Evolutionary conservation across 495 filamentous ascomycete species (phyloP), one percentile per base, ranked within the genome.

Genomic region (Wilcoxina mikolae): DNA sequence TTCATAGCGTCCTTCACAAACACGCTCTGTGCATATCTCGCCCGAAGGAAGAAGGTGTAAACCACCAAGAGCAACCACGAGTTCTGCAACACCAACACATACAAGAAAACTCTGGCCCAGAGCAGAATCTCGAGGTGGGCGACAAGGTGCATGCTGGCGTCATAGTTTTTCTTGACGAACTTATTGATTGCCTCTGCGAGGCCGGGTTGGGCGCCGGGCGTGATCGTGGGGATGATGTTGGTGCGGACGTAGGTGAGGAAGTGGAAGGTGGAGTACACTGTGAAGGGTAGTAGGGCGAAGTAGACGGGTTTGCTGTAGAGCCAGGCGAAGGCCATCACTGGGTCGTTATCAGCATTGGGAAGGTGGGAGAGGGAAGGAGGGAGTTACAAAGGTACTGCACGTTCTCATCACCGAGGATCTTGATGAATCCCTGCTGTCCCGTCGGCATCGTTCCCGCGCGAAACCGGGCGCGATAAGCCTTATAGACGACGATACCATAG

Each of bases 401-500:
- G 71, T 98, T 98, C 76, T 96, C 91, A 68, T 98, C 91, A 17
- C 78, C 71, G 52, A 80, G 73, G 56, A 91, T 70, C 58, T 80
- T 78, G 45, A 88, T 26, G 24, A 71, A 67, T 58, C 80, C 78
- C 57, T 71, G 73, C 58, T 78, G 76, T 38, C 77, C 71, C 41
- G 71, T 70, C 57, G 72, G 71, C 65, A 72, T 75, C 53, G 72
- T 75, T 46, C 80, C 81, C 46, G 77, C 71, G 68, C 79, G 78
- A 56, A 82, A 75, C 54, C 85, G 80, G 56, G 91, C 84, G 54
- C 89, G 80, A 71, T 84, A 89, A 49, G 86, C 87, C 77, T 98
- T 98, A 76, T 94, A 96, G n/a, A 96, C 93, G 18, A 98, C 91
- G 56, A 98, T 95, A 58, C 93, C 91, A 70, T 98, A 98, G 2